Conservation (phyloP, 1,284 basidiomycete species). For the Fomitopsis palustris region DNA sequence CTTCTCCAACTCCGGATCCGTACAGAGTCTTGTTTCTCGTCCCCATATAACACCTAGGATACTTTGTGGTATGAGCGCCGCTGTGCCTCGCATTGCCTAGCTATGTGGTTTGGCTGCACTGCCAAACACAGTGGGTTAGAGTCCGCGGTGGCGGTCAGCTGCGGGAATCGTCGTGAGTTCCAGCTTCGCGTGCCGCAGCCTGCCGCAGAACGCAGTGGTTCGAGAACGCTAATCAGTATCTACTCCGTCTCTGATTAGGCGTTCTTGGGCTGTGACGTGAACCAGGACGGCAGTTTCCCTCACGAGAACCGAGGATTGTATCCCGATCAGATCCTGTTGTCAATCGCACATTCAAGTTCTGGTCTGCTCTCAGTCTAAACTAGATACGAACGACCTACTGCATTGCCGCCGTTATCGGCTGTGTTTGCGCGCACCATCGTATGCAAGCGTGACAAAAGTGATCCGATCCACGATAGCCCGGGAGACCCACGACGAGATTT, state of each 20-base stretch:
- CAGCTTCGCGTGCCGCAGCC: background rate
- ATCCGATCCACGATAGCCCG: constrained; percentile 6
- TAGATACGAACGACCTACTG: background rate
- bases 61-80: background rate
- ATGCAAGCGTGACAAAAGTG: constrained; percentile 7
- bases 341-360: background rate
- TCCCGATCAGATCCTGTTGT: constrained; percentile 4
- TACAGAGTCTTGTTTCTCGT: background rate
- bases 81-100: background rate
- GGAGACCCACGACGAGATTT: constrained; percentile 5
- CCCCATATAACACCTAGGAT: background rate
- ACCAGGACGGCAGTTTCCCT: background rate
- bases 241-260: background rate
- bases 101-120: background rate
- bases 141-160: background rate
- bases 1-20: too few species aligned
- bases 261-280: background rate
- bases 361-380: background rate
- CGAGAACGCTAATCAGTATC: background rate
- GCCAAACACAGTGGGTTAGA: background rate
- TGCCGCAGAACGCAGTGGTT: background rate
- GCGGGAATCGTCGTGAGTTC: background rate
- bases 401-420: background rate
- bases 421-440: background rate
- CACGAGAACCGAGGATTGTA: background rate